A percentile compares a stretch with the other conserved stretches of the same genome.
These are phyloP conservation scores for Orbilia javanica DNA, from an alignment of 2,329 filamentous ascomycete species.

Conservation along the genomic window DNA sequence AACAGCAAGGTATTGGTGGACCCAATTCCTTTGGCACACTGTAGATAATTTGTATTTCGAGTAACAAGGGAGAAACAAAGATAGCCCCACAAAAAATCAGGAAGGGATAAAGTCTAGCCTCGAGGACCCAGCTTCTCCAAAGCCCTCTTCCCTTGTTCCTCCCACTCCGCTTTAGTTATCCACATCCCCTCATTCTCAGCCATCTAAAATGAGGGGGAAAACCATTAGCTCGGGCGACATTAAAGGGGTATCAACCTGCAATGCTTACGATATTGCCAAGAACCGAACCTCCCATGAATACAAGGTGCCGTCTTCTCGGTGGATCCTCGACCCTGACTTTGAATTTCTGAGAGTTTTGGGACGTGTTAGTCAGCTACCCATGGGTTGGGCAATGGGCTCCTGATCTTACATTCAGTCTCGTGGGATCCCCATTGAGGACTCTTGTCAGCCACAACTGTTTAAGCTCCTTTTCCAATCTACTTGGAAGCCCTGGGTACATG, in stretches of 20 bases:
- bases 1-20: background rate
- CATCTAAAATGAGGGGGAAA: constrained; percentile 72
- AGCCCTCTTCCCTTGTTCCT: constrained; percentile 86
- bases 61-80: background rate
- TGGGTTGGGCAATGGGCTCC: background rate
- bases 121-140: constrained; percentile 94
- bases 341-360: constrained; percentile 78
- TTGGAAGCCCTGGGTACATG: constrained; percentile 98
- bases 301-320: constrained; percentile 95
- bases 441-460: constrained; percentile 98
- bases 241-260: background rate
- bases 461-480: constrained; percentile 94
- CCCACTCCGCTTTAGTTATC: constrained; percentile 97
- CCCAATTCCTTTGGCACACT: background rate
- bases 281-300: constrained; percentile 97
- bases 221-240: background rate
- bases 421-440: constrained; percentile 89
- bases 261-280: constrained; percentile 84
- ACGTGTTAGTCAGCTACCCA: background rate
- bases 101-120: constrained; percentile 61
- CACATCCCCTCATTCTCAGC: constrained; percentile 99
- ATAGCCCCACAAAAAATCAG: background rate
- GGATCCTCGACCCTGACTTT: constrained; percentile 99
- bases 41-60: background rate
- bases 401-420: constrained; percentile 77